Percentiles rank a stretch among this genome's conserved stretches.
phyloP scores from a whole-genome alignment of 768 basidiomycete genomes.

The Termitomyces sp. region DNA sequence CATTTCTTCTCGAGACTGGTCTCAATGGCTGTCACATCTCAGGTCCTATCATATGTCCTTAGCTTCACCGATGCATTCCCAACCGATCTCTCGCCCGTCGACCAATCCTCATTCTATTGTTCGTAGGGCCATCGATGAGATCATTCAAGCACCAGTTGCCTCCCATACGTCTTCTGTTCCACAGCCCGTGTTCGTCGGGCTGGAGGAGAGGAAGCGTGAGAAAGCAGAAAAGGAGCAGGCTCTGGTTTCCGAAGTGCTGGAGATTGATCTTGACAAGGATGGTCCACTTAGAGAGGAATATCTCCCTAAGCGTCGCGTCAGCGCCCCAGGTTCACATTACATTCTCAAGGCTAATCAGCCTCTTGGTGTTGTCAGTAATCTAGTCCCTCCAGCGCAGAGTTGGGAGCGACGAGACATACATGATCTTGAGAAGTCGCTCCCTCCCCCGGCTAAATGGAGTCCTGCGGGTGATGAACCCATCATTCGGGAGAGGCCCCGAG shows the following conservation, averaged over 20 bases:
- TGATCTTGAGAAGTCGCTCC: constrained; percentile 36
- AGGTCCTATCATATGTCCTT: constrained; percentile 64
- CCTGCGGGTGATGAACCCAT: constrained; percentile 79
- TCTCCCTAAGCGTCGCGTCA: constrained; percentile 64
- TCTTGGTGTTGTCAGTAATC: constrained; percentile 9
- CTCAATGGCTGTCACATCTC: constrained; percentile 66
- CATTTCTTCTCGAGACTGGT: constrained; percentile 62
- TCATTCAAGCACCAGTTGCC: constrained; percentile 48
- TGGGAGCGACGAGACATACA: constrained; percentile 16
- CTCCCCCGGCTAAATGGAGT: constrained; percentile 81
- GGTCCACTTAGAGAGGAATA: constrained; percentile 83
- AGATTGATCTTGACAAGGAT: constrained; percentile 81
- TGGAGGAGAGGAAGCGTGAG: constrained; percentile 62
- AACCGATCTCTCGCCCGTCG: constrained; percentile 78
- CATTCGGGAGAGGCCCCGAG: constrained; percentile 47
- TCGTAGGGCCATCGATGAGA: constrained; percentile 66
- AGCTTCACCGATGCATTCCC: constrained; percentile 55
- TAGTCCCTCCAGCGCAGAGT: constrained; percentile 7
- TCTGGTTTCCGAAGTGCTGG: constrained; percentile 46
- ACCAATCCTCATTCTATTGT: constrained; percentile 68
- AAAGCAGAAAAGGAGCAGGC: constrained; percentile 42
- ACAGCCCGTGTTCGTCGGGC: constrained; percentile 68
- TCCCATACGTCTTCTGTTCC: constrained; percentile 33
- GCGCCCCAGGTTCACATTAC: constrained; percentile 27
- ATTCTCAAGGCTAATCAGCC: constrained; percentile 16